Base-by-base conservation (phyloP, 257 asterid species). In the Solanum chmielewskii region DNA sequence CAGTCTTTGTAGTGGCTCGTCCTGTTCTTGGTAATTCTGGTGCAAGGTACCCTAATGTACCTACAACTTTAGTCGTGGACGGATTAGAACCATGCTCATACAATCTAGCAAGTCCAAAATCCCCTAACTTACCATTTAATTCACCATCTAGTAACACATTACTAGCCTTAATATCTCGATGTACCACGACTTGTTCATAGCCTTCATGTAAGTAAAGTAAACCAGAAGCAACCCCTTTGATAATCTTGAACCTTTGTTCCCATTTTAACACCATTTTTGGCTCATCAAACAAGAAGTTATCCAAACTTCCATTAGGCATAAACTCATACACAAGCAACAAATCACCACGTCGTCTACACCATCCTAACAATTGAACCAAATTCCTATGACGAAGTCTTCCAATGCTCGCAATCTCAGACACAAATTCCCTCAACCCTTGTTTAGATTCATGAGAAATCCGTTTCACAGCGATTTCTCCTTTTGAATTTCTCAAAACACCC, bases 221-320 rank as follows among this genome's bases (percentile, higher is more conserved):
- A 56, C 74, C 89, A 14, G 56, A 52, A 31, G 85, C 87, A 31
- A 83, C 83, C 59, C 83, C 89, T 8, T 70, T 84, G 21, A 89
- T 33, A n/a, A 89, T 64, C 29, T 82, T 83, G 82, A 78, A 82
- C 23, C 87, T 71, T n/a, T 92, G 93, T 29, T 88, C 91, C 88
- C 86, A 91, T 21, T 84, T 89, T 85, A 92, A 56, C n/a, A 70
- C 47, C 64, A 75, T 23, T 73, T 33, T 85, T n/a, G 70, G 86
- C 3, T 84, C 89, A 4, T 83, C 89, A 27, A 89, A 91, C 80
- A 92, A 74, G 35, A 89, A 87, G 52, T 85, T 88, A 88, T 92
- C 95, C 15, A 92, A 90, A 74, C 95, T 91, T 74, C 94, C 94
- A 52, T 90, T 89, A 80, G 88, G 91, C 92, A 91, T 90, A 88